Percentiles rank a stretch among this genome's conserved stretches.
Conservation (phyloP, 139 green algal species). For the Dunaliella sp. region DNA sequence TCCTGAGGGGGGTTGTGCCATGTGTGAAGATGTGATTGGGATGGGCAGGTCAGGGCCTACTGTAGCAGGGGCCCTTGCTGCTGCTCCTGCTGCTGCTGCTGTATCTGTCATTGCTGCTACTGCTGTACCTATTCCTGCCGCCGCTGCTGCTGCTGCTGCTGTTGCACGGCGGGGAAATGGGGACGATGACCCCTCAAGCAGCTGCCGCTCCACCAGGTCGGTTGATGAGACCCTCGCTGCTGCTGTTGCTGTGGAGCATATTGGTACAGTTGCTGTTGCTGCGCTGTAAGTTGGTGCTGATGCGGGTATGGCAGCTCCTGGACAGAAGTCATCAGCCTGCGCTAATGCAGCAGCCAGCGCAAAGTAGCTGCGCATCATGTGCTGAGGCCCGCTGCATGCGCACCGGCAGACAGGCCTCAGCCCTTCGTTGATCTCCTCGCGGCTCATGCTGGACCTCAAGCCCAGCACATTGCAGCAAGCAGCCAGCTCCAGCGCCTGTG, state of each 20-base stretch:
- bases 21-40: too few species aligned
- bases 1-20: too few species aligned
- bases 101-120: neutral
- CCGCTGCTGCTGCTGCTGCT: neutral
- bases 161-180: too few species aligned
- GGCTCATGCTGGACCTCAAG: neutral
- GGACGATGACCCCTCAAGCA: too few species aligned
- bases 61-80: neutral
- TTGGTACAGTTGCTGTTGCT: constrained; percentile 2
- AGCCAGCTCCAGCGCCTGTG: neutral
- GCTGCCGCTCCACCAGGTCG: too few species aligned
- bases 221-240: too few species aligned
- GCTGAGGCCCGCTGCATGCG: neutral
- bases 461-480: neutral
- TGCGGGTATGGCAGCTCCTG: too few species aligned
- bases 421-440: neutral
- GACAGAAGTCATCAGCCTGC: too few species aligned
- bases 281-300: too few species aligned
- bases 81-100: neutral
- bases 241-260: neutral
- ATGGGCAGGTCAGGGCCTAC: too few species aligned
- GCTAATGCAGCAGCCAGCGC: neutral
- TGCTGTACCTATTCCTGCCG: neutral
- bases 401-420: neutral
- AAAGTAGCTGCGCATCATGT: neutral